Evolutionary conservation across 345 rosid genomes (phyloP).

Genomic region (Angophora floribunda): DNA sequence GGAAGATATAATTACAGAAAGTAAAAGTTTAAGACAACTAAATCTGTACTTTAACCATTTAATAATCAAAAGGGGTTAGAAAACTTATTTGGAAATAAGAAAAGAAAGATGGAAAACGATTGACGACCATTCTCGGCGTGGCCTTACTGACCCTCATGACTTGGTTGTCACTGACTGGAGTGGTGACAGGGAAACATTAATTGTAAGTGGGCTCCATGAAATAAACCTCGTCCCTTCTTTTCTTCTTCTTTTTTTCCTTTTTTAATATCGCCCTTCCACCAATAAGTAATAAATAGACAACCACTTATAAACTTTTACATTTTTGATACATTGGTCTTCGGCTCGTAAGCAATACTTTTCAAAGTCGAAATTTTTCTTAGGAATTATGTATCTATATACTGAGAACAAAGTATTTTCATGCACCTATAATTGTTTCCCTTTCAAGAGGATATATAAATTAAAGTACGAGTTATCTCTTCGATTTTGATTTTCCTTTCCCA

Average conservation of each 20-base stretch:
- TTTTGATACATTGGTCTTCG: neutral
- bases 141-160: neutral
- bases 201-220: neutral
- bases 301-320: neutral
- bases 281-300: neutral
- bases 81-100: neutral
- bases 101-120: neutral
- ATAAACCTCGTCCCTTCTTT: neutral
- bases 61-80: neutral
- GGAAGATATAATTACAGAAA: neutral
- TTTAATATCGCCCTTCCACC: neutral
- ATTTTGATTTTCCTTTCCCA: neutral
- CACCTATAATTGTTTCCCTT: too few species aligned
- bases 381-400: neutral
- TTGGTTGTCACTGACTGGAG: neutral
- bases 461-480: neutral
- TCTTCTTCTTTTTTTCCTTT: neutral
- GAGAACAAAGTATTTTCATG: too few species aligned
- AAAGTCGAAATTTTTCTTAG: neutral
- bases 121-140: neutral
- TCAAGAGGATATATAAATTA: neutral
- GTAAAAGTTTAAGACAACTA: neutral
- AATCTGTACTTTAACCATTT: neutral
- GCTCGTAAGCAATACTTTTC: neutral
- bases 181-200: neutral